Conservation (phyloP, 139 green algal species). For the Tetraselmis striata region DNA sequence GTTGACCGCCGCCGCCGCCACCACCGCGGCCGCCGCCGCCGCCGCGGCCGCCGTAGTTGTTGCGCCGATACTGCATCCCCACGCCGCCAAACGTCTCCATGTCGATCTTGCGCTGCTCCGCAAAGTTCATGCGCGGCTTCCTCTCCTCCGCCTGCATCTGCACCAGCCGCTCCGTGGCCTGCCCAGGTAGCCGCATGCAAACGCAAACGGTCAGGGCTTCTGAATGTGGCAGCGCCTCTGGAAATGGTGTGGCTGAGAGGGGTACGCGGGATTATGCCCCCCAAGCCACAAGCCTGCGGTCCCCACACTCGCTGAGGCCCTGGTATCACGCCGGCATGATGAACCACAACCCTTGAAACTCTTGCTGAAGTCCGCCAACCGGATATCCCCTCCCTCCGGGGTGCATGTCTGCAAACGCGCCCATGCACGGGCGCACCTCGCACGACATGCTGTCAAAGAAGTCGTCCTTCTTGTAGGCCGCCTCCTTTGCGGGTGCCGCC, state of each 20-base stretch:
- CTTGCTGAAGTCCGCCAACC: too few relatives aligned
- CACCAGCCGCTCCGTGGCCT: neutral
- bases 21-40: slow-evolving; percentile 22
- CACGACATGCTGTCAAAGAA: slow-evolving; percentile 85
- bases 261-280: too few relatives aligned
- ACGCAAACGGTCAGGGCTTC: too few relatives aligned
- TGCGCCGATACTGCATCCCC: slow-evolving; percentile 10
- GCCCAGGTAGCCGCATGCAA: too few relatives aligned
- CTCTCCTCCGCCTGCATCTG: neutral
- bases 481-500: slow-evolving; percentile 6
- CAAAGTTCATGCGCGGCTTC: slow-evolving; percentile 29
- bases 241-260: too few relatives aligned
- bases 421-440: slow-evolving; percentile 52
- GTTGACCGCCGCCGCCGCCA: slow-evolving; percentile 10
- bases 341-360: too few relatives aligned
- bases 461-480: slow-evolving; percentile 64
- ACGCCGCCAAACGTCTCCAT: slow-evolving; percentile 80
- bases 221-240: too few relatives aligned
- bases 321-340: too few relatives aligned
- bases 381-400: too few relatives aligned
- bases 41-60: slow-evolving; percentile 15
- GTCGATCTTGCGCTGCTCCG: slow-evolving; percentile 66
- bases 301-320: too few relatives aligned
- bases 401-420: too few relatives aligned
- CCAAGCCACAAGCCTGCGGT: too few relatives aligned